A percentile compares a stretch with the other conserved stretches of the same genome.
These are phyloP conservation scores for Elsinoe batatas DNA, from an alignment of 2,329 filamentous ascomycete genomes.

Conservation along the genomic window DNA sequence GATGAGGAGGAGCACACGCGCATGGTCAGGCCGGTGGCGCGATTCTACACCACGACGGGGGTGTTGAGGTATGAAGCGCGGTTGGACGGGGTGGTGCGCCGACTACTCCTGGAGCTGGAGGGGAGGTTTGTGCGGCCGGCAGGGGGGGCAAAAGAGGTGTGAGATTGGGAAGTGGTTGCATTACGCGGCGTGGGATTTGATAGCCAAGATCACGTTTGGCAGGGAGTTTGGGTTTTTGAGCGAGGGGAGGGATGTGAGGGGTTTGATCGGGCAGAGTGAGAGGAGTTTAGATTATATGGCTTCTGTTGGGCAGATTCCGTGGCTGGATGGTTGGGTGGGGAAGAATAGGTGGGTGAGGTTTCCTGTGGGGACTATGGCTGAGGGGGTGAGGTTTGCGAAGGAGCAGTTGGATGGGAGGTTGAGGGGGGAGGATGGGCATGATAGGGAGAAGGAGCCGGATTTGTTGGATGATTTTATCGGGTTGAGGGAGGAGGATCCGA, in stretches of 20 bases:
- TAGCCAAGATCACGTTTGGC: slow-evolving; percentile 40
- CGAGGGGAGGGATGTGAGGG: slow-evolving; percentile 12
- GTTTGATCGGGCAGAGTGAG: slow-evolving; percentile 20
- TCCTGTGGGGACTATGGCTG: not conserved
- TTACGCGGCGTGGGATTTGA: slow-evolving; percentile 73
- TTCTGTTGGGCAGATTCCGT: slow-evolving; percentile 23
- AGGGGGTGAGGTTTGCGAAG: not conserved
- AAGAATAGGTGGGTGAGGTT: slow-evolving; percentile 1
- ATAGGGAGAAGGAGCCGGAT: slow-evolving; percentile 3
- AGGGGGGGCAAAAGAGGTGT: slow-evolving; percentile 38
- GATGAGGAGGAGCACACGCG: not conserved
- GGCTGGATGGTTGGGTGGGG: slow-evolving; percentile 19
- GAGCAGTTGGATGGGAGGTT: not conserved
- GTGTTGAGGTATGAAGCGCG: slow-evolving; percentile 1
- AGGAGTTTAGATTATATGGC: slow-evolving; percentile 12
- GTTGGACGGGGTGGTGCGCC: slow-evolving; percentile 13
- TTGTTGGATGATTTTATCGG: slow-evolving; percentile 2
- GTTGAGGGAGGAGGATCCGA: slow-evolving; percentile 7
- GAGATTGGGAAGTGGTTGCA: slow-evolving; percentile 65
- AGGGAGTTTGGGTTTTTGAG: slow-evolving; percentile 19
- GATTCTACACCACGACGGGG: slow-evolving; percentile 6
- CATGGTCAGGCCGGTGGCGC: not conserved
- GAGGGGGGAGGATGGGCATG: not conserved
- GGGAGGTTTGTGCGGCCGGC: slow-evolving; percentile 27
- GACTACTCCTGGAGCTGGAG: slow-evolving; percentile 38